These are phyloP conservation scores for Phaffomyces thermotolerans DNA, from an alignment of 805 yeast genomes.

Conservation along the genomic window DNA sequence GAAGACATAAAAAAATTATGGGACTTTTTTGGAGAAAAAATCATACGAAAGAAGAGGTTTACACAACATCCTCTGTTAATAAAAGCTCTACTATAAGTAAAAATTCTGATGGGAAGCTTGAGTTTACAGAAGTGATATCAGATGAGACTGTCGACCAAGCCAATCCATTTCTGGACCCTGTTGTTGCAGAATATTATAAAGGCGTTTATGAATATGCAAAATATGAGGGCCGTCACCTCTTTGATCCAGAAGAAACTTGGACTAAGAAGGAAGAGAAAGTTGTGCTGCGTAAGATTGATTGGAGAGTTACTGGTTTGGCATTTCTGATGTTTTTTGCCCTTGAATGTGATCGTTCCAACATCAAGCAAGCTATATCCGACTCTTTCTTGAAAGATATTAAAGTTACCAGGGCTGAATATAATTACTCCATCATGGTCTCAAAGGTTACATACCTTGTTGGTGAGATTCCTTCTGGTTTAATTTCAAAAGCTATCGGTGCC, in stretches of 20 bases:
- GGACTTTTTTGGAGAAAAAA: too few species aligned
- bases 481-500: slow-evolving; percentile 55
- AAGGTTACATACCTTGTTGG: slow-evolving; percentile 46
- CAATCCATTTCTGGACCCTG: too few species aligned
- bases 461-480: slow-evolving; percentile 58
- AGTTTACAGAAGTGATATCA: too few species aligned
- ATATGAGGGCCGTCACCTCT: slow-evolving; percentile 20
- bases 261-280: slow-evolving; percentile 40
- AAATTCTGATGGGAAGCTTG: too few species aligned
- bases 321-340: slow-evolving; percentile 51
- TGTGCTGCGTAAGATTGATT: slow-evolving; percentile 43
- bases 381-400: slow-evolving; percentile 43
- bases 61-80: too few species aligned
- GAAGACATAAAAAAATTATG: too few species aligned
- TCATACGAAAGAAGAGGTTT: too few species aligned
- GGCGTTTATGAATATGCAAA: too few species aligned
- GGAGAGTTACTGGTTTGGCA: slow-evolving; percentile 47
- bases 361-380: slow-evolving; percentile 53
- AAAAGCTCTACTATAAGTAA: too few species aligned
- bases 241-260: slow-evolving; percentile 56
- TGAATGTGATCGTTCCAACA: slow-evolving; percentile 50
- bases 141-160: too few species aligned
- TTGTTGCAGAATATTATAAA: too few species aligned
- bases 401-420: slow-evolving; percentile 48
- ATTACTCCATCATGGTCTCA: slow-evolving; percentile 48